phyloP scores from a whole-genome alignment of 2,329 filamentous ascomycete genomes.

The Myriosclerotinia curreyana region DNA sequence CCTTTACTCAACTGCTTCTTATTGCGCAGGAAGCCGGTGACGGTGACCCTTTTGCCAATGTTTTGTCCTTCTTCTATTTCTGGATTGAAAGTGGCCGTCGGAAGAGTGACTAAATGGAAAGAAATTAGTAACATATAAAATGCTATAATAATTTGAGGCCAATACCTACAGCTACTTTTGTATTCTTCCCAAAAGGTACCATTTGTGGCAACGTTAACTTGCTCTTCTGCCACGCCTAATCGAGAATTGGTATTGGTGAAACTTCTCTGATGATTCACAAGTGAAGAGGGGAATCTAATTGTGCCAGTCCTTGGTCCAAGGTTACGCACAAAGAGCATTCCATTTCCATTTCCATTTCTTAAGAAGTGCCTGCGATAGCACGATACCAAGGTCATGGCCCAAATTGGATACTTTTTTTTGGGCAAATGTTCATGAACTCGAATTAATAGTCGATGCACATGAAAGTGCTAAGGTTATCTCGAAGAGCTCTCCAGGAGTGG shows the following conservation, averaged over 20 bases:
- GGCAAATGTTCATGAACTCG: neutral
- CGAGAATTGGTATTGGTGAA: constrained; percentile 24
- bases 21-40: constrained; percentile 71
- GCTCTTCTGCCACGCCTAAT: neutral
- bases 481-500: constrained; percentile 33
- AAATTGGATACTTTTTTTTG: constrained; percentile 7
- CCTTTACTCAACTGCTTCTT: constrained; percentile 65
- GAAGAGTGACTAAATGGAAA: constrained; percentile 24
- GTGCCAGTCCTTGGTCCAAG: constrained; percentile 11
- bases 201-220: constrained; percentile 16
- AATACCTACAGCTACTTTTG: constrained; percentile 31
- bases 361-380: constrained; percentile 20
- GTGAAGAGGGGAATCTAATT: neutral
- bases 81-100: constrained; percentile 23
- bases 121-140: constrained; percentile 11
- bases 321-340: neutral
- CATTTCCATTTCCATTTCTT: constrained; percentile 6
- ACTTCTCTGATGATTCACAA: constrained; percentile 16
- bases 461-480: neutral
- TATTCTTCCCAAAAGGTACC: constrained; percentile 34
- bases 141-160: neutral
- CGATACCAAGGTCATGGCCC: constrained; percentile 30
- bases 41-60: constrained; percentile 46
- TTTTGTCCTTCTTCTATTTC: constrained; percentile 16
- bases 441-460: neutral